Conservation (phyloP, 345 rosid genomes). For the Euphorbia pulcherrima region DNA sequence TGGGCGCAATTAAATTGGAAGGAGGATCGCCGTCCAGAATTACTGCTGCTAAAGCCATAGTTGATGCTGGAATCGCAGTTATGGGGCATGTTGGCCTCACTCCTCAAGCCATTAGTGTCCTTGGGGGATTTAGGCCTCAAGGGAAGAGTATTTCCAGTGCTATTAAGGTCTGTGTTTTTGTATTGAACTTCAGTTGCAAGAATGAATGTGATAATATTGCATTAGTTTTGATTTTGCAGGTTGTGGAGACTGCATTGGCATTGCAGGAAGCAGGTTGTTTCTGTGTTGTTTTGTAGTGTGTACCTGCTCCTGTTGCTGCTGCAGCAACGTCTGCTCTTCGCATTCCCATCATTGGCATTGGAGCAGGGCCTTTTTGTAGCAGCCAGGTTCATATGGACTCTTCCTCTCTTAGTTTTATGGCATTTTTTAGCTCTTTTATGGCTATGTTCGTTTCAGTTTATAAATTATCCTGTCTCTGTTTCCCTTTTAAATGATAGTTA, state of each 20-base stretch:
- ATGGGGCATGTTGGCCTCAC: conserved; percentile 96
- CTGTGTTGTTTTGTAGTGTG: conserved; percentile 86
- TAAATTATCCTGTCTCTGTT: background rate
- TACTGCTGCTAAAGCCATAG: conserved; percentile 75
- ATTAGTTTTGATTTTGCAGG: conserved; percentile 39
- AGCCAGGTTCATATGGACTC: conserved; percentile 61
- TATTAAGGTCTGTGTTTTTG: conserved; percentile 47
- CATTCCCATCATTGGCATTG: conserved; percentile 94
- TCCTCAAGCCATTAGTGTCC: conserved; percentile 94
- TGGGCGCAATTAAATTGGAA: conserved; percentile 93
- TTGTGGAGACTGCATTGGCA: conserved; percentile 91
- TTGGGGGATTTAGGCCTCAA: conserved; percentile 96
- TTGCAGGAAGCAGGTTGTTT: conserved; percentile 93
- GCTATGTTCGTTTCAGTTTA: too few species aligned
- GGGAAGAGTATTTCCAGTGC: conserved; percentile 76
- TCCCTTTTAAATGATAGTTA: background rate
- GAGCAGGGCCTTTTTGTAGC: conserved; percentile 93
- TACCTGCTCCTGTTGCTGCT: conserved; percentile 86
- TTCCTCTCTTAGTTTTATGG: background rate
- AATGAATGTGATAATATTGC: background rate
- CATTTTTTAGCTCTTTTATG: background rate
- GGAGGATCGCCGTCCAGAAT: conserved; percentile 82
- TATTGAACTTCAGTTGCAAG: background rate
- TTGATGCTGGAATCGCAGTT: conserved; percentile 91
- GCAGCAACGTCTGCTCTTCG: conserved; percentile 78